Percentiles rank a stretch among this genome's conserved stretches.
These are phyloP conservation scores for Kazachstania martiniae DNA, from an alignment of 805 yeast genomes.

Conservation along the genomic window DNA sequence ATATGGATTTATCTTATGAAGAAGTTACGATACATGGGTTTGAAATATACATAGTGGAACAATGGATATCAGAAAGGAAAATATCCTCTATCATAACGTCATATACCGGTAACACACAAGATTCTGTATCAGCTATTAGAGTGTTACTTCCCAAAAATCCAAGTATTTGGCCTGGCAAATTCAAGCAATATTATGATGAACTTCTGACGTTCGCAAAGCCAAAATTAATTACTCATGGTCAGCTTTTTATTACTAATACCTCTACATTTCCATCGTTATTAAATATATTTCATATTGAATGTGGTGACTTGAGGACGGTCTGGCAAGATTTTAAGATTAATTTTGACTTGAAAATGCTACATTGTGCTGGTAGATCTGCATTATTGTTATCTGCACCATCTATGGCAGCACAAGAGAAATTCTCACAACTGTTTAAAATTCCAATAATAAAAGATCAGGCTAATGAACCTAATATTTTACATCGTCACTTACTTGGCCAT, in stretches of 20 bases:
- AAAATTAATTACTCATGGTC: constrained; percentile 49
- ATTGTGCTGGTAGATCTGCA: constrained; percentile 81
- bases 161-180: constrained; percentile 29
- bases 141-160: constrained; percentile 37
- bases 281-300: constrained; percentile 58
- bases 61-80: constrained; percentile 75
- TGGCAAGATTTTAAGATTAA: constrained; percentile 59
- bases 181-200: constrained; percentile 56
- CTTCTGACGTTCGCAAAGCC: constrained; percentile 54
- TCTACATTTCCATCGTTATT: constrained; percentile 68
- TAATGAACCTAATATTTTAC: background rate
- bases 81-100: constrained; percentile 68
- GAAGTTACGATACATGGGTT: constrained; percentile 54
- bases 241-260: constrained; percentile 71
- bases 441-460: constrained; percentile 18
- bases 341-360: constrained; percentile 62
- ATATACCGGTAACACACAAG: constrained; percentile 72
- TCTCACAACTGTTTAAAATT: constrained; percentile 61
- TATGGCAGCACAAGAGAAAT: constrained; percentile 73
- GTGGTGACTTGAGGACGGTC: constrained; percentile 41
- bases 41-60: constrained; percentile 87
- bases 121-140: constrained; percentile 49
- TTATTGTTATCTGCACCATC: constrained; percentile 61
- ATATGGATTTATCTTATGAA: constrained; percentile 34
- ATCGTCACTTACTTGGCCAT: no score